Base-by-base conservation (phyloP, 1,284 basidiomycete genomes). In the Exobasidium cylindrosporum region DNA sequence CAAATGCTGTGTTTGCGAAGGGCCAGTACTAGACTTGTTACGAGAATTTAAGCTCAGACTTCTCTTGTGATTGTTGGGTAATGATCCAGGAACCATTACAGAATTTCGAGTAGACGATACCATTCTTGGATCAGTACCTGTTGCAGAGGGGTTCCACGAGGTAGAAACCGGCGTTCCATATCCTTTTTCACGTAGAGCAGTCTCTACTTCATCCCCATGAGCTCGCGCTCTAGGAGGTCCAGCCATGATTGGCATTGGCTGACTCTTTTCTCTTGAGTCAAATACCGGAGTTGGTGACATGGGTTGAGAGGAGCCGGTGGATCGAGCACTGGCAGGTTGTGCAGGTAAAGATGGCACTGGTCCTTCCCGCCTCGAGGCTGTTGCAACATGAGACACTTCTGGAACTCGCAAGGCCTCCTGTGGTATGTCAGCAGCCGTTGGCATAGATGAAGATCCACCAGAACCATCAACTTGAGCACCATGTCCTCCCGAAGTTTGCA, bases 361-460 rank as follows among this genome's bases (percentile, higher is more conserved):
- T 26, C 43, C 52, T 7, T 58, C 57, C 11, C 45, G 17, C 14
- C 72, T 70, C 32, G 67, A 54, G n/a, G 55, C 60, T 5, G 76
- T 75, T n/a, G 53, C 24, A 3, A 72, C 66, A 32, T 74, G 72
- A 28, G 74, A 68, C 26, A 61, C 64, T 52, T 79, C 76, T n/a
- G 76, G 77, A 5, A 76, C 66, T 23, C 71, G 71, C 1, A 77
- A 53, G 10, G 73, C 67, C 30, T 76, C 74, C 17, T 76, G 72
- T 30, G 77, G 76, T 60, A 78, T 79, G 67, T 79, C 77, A n/a
- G 74, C 72, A 1, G 75, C 61, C 3, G 76, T 76, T 1, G 76
- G 76, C 74, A 78, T 74, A 14, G 76, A 69, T 0, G 62, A 58
- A 23, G 62, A 40, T 1, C 32, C 31, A 2, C 50, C 58, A 7